Evolutionary conservation across 352 stramenopile species (phyloP).

Genomic region (Plasmopara halstedii): DNA sequence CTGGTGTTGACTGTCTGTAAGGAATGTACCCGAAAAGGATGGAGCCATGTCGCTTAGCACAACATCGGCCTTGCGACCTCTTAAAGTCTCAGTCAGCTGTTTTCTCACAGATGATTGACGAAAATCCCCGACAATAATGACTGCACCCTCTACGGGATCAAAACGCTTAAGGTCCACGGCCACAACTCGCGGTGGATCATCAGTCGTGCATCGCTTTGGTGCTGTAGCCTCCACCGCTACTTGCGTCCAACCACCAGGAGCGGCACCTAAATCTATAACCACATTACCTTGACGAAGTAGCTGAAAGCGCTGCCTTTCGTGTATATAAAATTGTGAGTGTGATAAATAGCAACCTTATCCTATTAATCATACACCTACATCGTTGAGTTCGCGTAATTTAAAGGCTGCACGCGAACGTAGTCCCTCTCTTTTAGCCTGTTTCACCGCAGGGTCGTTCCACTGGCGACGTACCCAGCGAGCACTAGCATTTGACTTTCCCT

Average conservation of each 20-base stretch:
- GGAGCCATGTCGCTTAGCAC: constrained; percentile 87
- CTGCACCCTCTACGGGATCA: constrained; percentile 57
- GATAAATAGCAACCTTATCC: neutral
- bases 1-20: constrained; percentile 71
- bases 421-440: constrained; percentile 77
- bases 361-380: constrained; percentile 14
- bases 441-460: constrained; percentile 78
- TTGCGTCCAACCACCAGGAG: constrained; percentile 81
- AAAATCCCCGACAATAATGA: constrained; percentile 78
- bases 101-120: constrained; percentile 42
- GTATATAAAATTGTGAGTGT: constrained; percentile 1
- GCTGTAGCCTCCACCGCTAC: constrained; percentile 55
- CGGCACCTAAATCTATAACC: constrained; percentile 78
- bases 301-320: constrained; percentile 22
- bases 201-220: constrained; percentile 6
- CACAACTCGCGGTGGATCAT: constrained; percentile 33
- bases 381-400: constrained; percentile 81
- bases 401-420: constrained; percentile 73
- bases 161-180: constrained; percentile 71
- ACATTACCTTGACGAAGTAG: constrained; percentile 55
- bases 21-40: constrained; percentile 69
- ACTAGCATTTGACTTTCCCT: constrained; percentile 76
- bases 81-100: constrained; percentile 47
- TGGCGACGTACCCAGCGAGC: constrained; percentile 81
- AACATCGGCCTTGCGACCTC: constrained; percentile 48